A percentile compares a stretch with the other conserved stretches of the same genome.
Evolutionary conservation across 1,284 basidiomycete genomes (phyloP).

Genomic region (Puccinia hordei): DNA sequence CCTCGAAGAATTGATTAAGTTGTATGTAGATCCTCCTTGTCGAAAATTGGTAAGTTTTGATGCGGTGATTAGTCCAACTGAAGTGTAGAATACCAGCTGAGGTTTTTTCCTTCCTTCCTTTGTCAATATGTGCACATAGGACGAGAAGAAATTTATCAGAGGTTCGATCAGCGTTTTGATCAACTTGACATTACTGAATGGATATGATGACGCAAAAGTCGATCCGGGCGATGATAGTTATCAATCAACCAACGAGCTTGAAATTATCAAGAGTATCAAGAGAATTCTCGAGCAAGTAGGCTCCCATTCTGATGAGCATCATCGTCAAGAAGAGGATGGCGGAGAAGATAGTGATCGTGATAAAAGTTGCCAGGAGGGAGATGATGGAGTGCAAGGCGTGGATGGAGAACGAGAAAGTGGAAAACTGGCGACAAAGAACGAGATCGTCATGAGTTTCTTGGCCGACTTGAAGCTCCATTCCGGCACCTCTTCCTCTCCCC

Average conservation of each 20-base stretch:
- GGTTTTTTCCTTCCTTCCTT: not conserved
- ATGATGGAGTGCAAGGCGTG: not conserved
- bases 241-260: conserved; percentile 18
- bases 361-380: not conserved
- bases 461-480: conserved; percentile 20
- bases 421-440: conserved; percentile 11
- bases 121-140: not conserved
- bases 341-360: not conserved
- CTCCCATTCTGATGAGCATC: not conserved
- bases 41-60: conserved; percentile 16
- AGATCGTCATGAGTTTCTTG: conserved; percentile 24
- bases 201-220: not conserved
- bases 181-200: conserved; percentile 25
- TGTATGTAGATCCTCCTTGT: conserved; percentile 39
- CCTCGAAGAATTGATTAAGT: conserved; percentile 32
- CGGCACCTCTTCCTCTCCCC: not conserved
- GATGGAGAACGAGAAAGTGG: not conserved
- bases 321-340: not conserved
- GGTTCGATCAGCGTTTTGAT: conserved; percentile 32
- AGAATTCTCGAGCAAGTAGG: conserved; percentile 5
- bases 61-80: not conserved
- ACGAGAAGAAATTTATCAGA: conserved; percentile 39
- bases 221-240: conserved; percentile 4
- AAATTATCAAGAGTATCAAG: conserved; percentile 29
- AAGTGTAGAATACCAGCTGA: not conserved